These are phyloP conservation scores for Wilhelminamyces savonicus DNA, from an alignment of 805 yeast species.

Conservation along the genomic window DNA sequence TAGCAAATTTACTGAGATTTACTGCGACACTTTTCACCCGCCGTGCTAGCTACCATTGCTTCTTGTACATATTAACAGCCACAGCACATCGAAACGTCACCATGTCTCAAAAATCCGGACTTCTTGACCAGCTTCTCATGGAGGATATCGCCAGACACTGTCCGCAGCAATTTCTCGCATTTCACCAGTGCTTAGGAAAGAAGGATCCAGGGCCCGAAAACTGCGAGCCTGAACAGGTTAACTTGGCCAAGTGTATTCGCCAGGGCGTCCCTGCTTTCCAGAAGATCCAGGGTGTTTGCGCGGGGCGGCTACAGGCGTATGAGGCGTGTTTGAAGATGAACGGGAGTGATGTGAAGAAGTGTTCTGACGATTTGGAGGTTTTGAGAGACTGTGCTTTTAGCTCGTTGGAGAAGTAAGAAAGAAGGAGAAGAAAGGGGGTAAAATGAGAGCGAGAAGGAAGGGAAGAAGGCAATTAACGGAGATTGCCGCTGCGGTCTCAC, in stretches of 20 bases:
- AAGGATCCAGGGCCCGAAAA: conserved; percentile 45
- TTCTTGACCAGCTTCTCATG: conserved; percentile 65
- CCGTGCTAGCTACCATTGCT: too few species aligned
- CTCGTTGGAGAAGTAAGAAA: too few species aligned
- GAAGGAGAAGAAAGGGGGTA: too few species aligned
- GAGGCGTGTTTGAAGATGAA: conserved; percentile 56
- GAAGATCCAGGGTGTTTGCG: conserved; percentile 59
- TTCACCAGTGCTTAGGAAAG: conserved; percentile 64
- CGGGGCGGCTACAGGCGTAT: conserved; percentile 50
- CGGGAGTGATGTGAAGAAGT: conserved; percentile 39
- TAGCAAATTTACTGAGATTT: too few species aligned
- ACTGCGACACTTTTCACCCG: too few species aligned
- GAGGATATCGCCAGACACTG: conserved; percentile 75
- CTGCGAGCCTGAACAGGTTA: conserved; percentile 52
- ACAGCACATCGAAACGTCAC: too few species aligned
- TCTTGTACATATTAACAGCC: too few species aligned
- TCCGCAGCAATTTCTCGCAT: conserved; percentile 65
- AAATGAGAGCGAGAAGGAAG: too few species aligned
- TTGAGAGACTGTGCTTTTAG: conserved; percentile 57
- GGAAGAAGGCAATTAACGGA: too few species aligned
- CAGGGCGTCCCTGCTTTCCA: conserved; percentile 64
- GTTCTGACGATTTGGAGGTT: conserved; percentile 46
- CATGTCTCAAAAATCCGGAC: too few species aligned
- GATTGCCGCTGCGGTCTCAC: too few species aligned
- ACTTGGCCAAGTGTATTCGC: conserved; percentile 58